These are phyloP conservation scores for Trichoderma hamatum DNA, from an alignment of 2,329 filamentous ascomycete species.

Conservation along the genomic window DNA sequence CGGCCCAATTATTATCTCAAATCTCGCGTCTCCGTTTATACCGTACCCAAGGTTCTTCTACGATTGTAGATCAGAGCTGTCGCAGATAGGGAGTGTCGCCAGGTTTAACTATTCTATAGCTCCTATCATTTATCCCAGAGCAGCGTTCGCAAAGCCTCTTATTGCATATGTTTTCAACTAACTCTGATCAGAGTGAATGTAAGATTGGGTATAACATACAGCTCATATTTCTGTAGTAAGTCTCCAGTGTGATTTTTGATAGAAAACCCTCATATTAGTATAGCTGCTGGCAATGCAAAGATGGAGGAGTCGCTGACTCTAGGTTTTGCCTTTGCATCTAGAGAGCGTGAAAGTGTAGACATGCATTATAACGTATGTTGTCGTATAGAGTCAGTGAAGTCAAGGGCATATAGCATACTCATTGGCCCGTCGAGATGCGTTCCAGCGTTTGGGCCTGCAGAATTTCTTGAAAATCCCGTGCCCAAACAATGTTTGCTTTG, in stretches of 20 bases:
- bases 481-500: constrained; percentile 43
- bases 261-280: constrained; percentile 22
- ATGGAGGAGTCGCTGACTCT: constrained; percentile 34
- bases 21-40: background rate
- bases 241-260: constrained; percentile 30
- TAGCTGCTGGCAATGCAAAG: constrained; percentile 31
- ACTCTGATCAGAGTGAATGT: constrained; percentile 30
- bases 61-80: background rate
- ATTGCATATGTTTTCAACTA: constrained; percentile 29
- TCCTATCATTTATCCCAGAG: background rate
- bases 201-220: constrained; percentile 31
- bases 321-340: constrained; percentile 34
- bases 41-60: background rate
- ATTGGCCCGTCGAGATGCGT: background rate
- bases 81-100: too few relatives aligned
- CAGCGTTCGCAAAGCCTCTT: constrained; percentile 17
- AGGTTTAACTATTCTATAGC: background rate
- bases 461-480: constrained; percentile 49
- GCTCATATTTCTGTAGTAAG: constrained; percentile 32
- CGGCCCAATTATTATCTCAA: background rate
- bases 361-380: constrained; percentile 34
- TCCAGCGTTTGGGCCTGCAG: constrained; percentile 37
- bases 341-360: constrained; percentile 35
- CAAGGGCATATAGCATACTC: background rate
- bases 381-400: background rate